phyloP scores from a whole-genome alignment of 73 alveolate genomes.

The Stentor roeselii region DNA sequence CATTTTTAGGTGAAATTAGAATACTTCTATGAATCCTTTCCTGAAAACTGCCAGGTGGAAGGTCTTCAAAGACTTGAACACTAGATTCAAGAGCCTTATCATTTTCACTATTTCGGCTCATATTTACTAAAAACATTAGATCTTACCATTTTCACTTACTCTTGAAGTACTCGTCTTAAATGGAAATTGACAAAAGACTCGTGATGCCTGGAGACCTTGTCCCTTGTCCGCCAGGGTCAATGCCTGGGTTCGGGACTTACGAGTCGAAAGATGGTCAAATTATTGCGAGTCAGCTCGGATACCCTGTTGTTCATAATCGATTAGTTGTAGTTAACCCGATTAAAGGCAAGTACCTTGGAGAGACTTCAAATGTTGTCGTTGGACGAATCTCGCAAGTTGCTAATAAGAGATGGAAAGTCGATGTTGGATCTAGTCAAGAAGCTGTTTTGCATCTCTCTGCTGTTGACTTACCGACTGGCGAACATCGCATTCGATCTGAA shows the following conservation, averaged over 20 bases:
- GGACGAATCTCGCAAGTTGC: constrained; percentile 48
- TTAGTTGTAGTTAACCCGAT: constrained; percentile 44
- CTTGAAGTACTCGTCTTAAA: too few species aligned
- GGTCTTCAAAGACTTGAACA: too few species aligned
- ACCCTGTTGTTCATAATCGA: constrained; percentile 10
- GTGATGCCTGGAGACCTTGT: constrained; percentile 43
- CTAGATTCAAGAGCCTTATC: too few species aligned
- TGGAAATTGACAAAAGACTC: constrained; percentile 7
- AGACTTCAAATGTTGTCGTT: constrained; percentile 49
- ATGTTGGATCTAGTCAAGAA: constrained; percentile 47
- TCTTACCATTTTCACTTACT: too few species aligned
- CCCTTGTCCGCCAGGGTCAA: constrained; percentile 38
- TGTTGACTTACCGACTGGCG: constrained; percentile 44
- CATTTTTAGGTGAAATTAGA: too few species aligned
- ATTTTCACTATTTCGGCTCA: too few species aligned
- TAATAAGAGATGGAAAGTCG: constrained; percentile 53
- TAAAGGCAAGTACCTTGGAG: constrained; percentile 36
- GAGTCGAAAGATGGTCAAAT: constrained; percentile 42
- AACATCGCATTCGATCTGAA: constrained; percentile 48
- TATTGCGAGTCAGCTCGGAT: constrained; percentile 40
- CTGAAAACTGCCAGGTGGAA: too few species aligned
- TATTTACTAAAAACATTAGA: too few species aligned
- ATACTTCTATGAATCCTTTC: too few species aligned
- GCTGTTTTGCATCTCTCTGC: constrained; percentile 54
- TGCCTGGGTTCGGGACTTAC: constrained; percentile 53